Percentiles rank a stretch among this genome's conserved stretches.
Evolutionary conservation across 768 basidiomycete species (phyloP).

Genomic region (Psilocybe subaeruginosa): DNA sequence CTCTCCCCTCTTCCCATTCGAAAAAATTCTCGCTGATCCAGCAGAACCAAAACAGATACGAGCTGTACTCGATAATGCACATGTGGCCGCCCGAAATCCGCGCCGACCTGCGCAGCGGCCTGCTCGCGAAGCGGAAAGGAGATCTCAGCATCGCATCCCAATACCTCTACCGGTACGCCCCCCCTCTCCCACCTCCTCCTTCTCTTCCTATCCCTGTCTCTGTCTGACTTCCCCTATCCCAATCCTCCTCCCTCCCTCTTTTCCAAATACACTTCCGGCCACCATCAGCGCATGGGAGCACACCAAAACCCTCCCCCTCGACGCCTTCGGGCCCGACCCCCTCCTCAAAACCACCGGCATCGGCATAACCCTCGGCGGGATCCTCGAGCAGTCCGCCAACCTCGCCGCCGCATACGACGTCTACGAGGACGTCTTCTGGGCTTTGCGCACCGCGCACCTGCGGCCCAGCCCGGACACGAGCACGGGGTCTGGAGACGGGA

Average conservation of each 20-base stretch:
- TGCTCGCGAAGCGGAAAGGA: conserved; percentile 62
- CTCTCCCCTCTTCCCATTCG: not conserved
- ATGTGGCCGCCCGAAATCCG: conserved; percentile 71
- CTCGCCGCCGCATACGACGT: conserved; percentile 39
- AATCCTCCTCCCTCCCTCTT: not conserved
- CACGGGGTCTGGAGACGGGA: too few species aligned
- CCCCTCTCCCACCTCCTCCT: too few species aligned
- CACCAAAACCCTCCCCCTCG: conserved; percentile 45
- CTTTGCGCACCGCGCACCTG: conserved; percentile 31
- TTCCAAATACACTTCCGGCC: not conserved
- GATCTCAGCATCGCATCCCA: conserved; percentile 54
- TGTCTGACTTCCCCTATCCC: not conserved
- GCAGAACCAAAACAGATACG: conserved; percentile 12
- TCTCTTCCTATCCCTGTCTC: not conserved
- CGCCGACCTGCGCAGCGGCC: conserved; percentile 63
- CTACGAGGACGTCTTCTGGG: conserved; percentile 38
- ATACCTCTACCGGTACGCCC: conserved; percentile 55
- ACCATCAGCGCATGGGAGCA: conserved; percentile 50
- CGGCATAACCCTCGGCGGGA: conserved; percentile 60
- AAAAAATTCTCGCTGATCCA: not conserved
- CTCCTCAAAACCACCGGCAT: conserved; percentile 73
- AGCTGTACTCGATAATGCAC: conserved; percentile 40
- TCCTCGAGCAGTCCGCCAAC: conserved; percentile 47
- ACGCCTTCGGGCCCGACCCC: conserved; percentile 44
- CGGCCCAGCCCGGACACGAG: too few species aligned